Evolutionary conservation across 306 rosid species (phyloP).

Genomic region (Elaeagnus macrophylla): DNA sequence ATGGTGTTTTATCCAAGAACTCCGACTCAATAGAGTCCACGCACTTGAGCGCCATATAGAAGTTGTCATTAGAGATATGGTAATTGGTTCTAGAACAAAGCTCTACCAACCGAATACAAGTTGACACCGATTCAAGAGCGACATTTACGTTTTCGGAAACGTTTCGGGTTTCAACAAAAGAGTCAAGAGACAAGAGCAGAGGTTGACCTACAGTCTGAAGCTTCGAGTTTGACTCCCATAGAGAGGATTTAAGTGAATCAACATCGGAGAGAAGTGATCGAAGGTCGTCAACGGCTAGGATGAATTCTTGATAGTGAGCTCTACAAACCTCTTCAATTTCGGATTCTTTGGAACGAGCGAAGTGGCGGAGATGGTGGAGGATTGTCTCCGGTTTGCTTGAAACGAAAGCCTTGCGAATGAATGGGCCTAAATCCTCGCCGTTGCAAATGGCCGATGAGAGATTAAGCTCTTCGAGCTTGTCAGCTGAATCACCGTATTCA

Average conservation of each 20-base stretch:
- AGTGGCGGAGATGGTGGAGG: slow-evolving; percentile 85
- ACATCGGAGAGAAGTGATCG: slow-evolving; percentile 96
- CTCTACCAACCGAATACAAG: slow-evolving; percentile 46
- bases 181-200: slow-evolving; percentile 72
- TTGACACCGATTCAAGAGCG: slow-evolving; percentile 57
- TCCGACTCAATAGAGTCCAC: slow-evolving; percentile 66
- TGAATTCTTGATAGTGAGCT: slow-evolving; percentile 98
- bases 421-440: slow-evolving; percentile 92
- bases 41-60: slow-evolving; percentile 91
- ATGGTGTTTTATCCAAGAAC: slow-evolving; percentile 51
- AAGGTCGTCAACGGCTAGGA: slow-evolving; percentile 95
- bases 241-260: slow-evolving; percentile 83
- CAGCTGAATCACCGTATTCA: slow-evolving; percentile 58
- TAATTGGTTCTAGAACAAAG: slow-evolving; percentile 75
- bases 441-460: slow-evolving; percentile 83
- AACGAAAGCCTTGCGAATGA: slow-evolving; percentile 70
- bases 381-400: slow-evolving; percentile 89
- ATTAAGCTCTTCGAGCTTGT: slow-evolving; percentile 74
- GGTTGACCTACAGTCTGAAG: slow-evolving; percentile 80
- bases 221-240: slow-evolving; percentile 76
- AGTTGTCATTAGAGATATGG: slow-evolving; percentile 52
- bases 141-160: slow-evolving; percentile 64
- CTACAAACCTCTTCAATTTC: slow-evolving; percentile 98
- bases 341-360: slow-evolving; percentile 80
- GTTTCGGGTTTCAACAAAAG: slow-evolving; percentile 75